Percentiles rank a stretch among this genome's conserved stretches.
phyloP scores from a whole-genome alignment of 2,329 filamentous ascomycete species.

The Chaetomiaceae sp. region DNA sequence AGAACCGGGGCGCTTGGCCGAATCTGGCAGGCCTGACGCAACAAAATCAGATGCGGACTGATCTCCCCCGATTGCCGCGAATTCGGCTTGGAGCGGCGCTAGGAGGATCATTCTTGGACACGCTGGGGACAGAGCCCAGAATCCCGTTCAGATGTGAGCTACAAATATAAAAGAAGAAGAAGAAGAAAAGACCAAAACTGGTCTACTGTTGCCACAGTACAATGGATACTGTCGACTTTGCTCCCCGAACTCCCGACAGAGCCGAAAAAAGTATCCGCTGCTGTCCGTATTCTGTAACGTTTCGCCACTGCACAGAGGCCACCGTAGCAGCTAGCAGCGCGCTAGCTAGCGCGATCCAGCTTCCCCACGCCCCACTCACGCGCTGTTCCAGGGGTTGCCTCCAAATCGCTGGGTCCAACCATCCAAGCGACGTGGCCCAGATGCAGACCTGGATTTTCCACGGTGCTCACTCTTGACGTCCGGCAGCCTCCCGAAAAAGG shows the following conservation, averaged over 20 bases:
- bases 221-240: no score
- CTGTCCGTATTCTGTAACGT: background rate
- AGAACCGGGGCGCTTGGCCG: background rate
- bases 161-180: no score
- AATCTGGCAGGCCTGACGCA: constrained; percentile 4
- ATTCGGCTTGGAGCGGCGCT: no score
- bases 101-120: no score
- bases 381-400: constrained; percentile 2
- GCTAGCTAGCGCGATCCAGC: background rate
- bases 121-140: no score
- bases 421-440: constrained; percentile 11
- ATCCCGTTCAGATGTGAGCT: no score
- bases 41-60: background rate
- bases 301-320: constrained; percentile 16
- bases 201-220: no score
- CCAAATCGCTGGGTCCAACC: constrained; percentile 9
- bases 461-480: constrained; percentile 2
- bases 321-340: constrained; percentile 14
- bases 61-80: no score
- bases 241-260: no score
- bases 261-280: no score
- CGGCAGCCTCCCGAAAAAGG: constrained; percentile 10
- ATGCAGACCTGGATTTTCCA: constrained; percentile 7
- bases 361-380: constrained; percentile 5
- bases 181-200: no score